Evolutionary conservation across 2,329 filamentous ascomycete genomes (phyloP).

Genomic region (Aspergillus pseudotamarii): DNA sequence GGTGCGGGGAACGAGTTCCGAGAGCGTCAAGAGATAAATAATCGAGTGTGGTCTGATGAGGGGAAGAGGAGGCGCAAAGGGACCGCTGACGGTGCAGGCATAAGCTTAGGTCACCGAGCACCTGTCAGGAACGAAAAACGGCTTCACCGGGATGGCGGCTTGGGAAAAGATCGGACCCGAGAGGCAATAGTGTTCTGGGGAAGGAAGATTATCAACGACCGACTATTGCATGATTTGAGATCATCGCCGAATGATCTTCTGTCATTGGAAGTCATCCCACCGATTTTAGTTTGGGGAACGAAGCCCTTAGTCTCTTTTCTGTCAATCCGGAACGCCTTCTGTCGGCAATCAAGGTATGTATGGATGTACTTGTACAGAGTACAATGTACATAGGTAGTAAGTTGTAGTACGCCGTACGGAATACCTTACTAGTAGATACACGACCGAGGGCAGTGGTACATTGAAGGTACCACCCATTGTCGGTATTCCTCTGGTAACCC

Average conservation of each 20-base stretch:
- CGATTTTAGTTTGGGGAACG: not conserved
- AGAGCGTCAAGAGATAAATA: slow-evolving; percentile 2
- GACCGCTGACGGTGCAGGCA: not conserved
- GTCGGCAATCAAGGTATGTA: not conserved
- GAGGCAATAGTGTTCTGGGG: not conserved
- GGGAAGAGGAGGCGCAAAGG: not conserved
- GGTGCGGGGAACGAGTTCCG: slow-evolving; percentile 10
- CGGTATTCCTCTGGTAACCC: not conserved
- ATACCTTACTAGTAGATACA: not conserved
- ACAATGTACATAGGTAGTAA: not conserved
- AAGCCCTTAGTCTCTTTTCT: not conserved
- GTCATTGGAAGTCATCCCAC: not conserved
- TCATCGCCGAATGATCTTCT: slow-evolving; percentile 4
- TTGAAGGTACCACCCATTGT: not conserved
- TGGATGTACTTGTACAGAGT: not conserved
- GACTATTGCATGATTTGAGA: slow-evolving; percentile 4
- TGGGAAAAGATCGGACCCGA: slow-evolving; percentile 26
- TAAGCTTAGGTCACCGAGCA: not conserved
- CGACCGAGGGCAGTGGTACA: not conserved
- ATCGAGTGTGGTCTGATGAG: slow-evolving; percentile 3
- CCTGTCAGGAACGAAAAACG: slow-evolving; percentile 5
- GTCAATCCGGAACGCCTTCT: not conserved
- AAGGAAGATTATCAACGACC: not conserved
- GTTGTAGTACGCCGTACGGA: not conserved
- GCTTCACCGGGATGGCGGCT: slow-evolving; percentile 29